These are phyloP conservation scores for Penicillium glabrum DNA, from an alignment of 2,329 filamentous ascomycete species.

Conservation along the genomic window DNA sequence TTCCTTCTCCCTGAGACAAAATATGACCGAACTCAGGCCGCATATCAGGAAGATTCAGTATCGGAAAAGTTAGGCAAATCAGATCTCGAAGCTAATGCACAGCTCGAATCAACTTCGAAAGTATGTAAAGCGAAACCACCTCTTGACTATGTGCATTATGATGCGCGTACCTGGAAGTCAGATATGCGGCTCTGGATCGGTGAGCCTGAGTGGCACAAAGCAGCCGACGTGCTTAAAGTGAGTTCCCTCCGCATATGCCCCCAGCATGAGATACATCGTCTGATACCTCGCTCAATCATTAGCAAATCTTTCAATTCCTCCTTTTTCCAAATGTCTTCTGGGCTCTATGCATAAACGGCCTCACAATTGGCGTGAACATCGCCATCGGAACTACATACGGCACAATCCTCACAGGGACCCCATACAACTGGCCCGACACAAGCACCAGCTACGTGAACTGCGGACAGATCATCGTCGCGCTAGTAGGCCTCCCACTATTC, in stretches of 20 bases:
- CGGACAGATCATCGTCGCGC: conserved; percentile 41
- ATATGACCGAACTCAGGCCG: too few relatives aligned
- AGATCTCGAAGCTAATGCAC: too few relatives aligned
- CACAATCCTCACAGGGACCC: conserved; percentile 32
- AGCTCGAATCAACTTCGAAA: too few relatives aligned
- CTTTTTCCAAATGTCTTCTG: conserved; percentile 46
- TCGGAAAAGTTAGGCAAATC: too few relatives aligned
- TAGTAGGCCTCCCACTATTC: conserved; percentile 41
- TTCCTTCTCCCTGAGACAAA: too few relatives aligned
- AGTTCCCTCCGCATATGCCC: not conserved
- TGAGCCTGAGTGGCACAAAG: conserved; percentile 39
- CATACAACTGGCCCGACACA: conserved; percentile 39
- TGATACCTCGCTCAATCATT: not conserved
- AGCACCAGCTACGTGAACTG: conserved; percentile 39
- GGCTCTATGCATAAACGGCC: conserved; percentile 42
- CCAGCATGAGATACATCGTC: too few relatives aligned
- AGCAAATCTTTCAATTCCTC: conserved; percentile 33
- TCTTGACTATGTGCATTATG: conserved; percentile 40
- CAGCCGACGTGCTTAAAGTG: conserved; percentile 22
- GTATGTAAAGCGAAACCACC: not conserved
- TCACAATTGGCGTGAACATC: conserved; percentile 44
- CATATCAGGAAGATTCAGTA: too few relatives aligned
- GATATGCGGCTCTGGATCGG: conserved; percentile 44
- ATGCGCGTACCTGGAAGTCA: conserved; percentile 34
- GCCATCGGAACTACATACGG: conserved; percentile 46